Conservation (phyloP, 352 stramenopile genomes). For the Pythium rishiriense region DNA sequence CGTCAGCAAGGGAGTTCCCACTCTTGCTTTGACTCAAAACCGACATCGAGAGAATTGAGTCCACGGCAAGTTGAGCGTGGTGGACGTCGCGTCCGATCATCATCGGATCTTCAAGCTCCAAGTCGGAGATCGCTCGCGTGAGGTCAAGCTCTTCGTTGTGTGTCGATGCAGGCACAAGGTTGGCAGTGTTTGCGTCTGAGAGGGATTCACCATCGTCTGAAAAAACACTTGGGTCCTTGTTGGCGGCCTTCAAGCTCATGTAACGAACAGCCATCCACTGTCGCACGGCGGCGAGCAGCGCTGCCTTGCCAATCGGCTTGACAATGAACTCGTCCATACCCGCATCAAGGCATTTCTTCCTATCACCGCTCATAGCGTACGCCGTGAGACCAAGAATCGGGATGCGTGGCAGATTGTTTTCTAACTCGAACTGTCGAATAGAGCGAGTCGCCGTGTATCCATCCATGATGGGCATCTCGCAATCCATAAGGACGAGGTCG, state of each 20-base stretch:
- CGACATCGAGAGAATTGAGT: conserved; percentile 25
- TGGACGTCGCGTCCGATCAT: conserved; percentile 58
- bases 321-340: conserved; percentile 89
- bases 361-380: conserved; percentile 84
- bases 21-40: conserved; percentile 28
- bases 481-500: conserved; percentile 85
- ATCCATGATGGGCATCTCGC: conserved; percentile 89
- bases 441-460: conserved; percentile 72
- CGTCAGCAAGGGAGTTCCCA: conserved; percentile 25
- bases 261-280: conserved; percentile 84
- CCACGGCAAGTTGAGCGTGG: conserved; percentile 29
- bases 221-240: conserved; percentile 37
- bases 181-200: conserved; percentile 32
- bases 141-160: conserved; percentile 81
- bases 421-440: conserved; percentile 70
- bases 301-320: conserved; percentile 77
- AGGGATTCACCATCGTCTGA: conserved; percentile 36
- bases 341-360: conserved; percentile 78
- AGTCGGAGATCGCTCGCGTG: conserved; percentile 75
- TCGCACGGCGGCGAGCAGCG: conserved; percentile 62
- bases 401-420: conserved; percentile 68
- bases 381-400: conserved; percentile 84
- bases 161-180: conserved; percentile 67
- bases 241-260: conserved; percentile 44
- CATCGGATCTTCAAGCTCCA: conserved; percentile 86